A percentile compares a stretch with the other conserved stretches of the same genome.
phyloP scores from a whole-genome alignment of 2,329 filamentous ascomycete species.

The Fusarium napiforme region DNA sequence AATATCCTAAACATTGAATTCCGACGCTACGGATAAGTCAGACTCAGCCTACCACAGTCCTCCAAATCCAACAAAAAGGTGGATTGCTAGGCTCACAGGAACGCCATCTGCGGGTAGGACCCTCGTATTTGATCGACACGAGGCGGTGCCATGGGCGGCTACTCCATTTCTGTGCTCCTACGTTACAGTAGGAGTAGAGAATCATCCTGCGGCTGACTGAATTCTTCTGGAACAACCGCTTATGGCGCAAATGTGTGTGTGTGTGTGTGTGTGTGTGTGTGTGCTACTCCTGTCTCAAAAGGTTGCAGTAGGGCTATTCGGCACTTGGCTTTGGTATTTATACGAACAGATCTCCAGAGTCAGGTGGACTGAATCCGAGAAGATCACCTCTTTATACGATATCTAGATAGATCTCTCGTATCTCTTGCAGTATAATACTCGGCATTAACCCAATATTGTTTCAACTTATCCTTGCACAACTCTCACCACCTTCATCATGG shows the following conservation, averaged over 20 bases:
- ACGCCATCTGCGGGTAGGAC: conserved; percentile 31
- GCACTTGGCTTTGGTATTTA: conserved; percentile 15
- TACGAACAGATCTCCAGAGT: conserved; percentile 23
- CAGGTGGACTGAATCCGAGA: neutral
- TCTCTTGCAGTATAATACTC: conserved; percentile 5
- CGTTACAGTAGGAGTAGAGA: conserved; percentile 10
- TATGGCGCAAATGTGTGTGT: conserved; percentile 12
- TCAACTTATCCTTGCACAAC: neutral
- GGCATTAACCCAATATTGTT: neutral
- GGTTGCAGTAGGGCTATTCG: conserved; percentile 1
- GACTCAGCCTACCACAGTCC: conserved; percentile 17
- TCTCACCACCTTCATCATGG: conserved; percentile 23
- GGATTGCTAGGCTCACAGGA: conserved; percentile 22
- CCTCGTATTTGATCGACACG: conserved; percentile 37
- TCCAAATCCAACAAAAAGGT: conserved; percentile 15
- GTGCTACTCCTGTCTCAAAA: neutral
- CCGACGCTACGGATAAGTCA: conserved; percentile 15
- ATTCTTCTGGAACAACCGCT: conserved; percentile 18
- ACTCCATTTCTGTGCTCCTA: conserved; percentile 25
- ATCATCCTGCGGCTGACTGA: conserved; percentile 11
- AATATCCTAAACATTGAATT: conserved; percentile 25
- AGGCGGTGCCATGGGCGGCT: conserved; percentile 29
- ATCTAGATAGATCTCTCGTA: neutral
- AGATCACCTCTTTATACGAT: conserved; percentile 13
- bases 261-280: neutral